A percentile compares a stretch with the other conserved stretches of the same genome.
phyloP scores from a whole-genome alignment of 371 early-diverging fungal genomes.

The Mucor ambiguus region DNA sequence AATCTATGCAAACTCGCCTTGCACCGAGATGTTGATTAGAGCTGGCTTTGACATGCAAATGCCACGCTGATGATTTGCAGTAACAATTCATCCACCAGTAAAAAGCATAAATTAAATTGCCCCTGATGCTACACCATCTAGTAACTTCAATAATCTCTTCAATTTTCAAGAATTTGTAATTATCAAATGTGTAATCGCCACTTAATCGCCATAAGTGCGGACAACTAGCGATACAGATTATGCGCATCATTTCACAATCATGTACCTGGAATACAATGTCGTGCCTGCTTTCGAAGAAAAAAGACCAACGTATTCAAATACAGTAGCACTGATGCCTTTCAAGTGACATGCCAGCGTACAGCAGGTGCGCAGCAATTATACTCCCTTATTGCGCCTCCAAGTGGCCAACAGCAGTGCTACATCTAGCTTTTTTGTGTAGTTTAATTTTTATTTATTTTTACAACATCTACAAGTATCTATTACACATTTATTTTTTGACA shows the following conservation, averaged over 20 bases:
- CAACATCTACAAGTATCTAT: slow-evolving; percentile 8
- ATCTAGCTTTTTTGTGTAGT: neutral
- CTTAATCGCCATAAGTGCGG: too few species aligned
- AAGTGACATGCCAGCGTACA: too few species aligned
- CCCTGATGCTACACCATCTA: too few species aligned
- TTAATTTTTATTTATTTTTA: slow-evolving; percentile 1
- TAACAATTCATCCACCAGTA: neutral
- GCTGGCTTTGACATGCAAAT: too few species aligned
- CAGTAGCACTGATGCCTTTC: too few species aligned
- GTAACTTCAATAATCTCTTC: too few species aligned
- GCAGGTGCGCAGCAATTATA: neutral
- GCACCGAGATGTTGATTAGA: neutral
- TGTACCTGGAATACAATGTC: neutral
- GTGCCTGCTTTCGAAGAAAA: neutral
- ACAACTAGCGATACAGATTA: neutral
- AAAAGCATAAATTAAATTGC: too few species aligned
- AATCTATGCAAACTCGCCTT: neutral
- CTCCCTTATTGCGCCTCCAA: neutral
- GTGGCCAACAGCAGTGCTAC: neutral
- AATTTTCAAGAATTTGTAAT: too few species aligned
- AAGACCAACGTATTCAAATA: too few species aligned
- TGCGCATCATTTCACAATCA: neutral
- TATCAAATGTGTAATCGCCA: too few species aligned
- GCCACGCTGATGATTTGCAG: neutral
- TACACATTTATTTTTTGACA: neutral